Conservation (phyloP, 331 rosid species). For the Pyracantha coccinea region DNA sequence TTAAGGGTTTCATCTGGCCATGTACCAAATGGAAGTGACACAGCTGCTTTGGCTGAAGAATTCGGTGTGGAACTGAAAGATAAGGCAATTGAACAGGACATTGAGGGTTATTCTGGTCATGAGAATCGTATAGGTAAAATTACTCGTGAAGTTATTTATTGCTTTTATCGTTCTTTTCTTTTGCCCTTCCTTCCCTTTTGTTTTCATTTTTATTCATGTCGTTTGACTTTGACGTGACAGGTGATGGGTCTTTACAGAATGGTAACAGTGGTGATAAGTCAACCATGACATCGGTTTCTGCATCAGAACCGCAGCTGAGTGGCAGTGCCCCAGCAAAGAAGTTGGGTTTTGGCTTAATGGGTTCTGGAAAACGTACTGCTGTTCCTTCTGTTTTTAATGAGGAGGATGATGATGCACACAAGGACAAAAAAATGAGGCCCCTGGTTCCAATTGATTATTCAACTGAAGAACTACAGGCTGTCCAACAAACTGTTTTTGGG, state of each 20-base stretch:
- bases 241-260: slow-evolving; percentile 44
- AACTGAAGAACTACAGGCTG: slow-evolving; percentile 92
- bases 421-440: slow-evolving; percentile 97
- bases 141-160: not conserved
- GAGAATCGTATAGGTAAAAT: slow-evolving; percentile 48
- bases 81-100: slow-evolving; percentile 31
- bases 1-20: slow-evolving; percentile 41
- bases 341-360: slow-evolving; percentile 92
- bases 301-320: slow-evolving; percentile 49
- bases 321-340: slow-evolving; percentile 68
- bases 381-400: slow-evolving; percentile 88
- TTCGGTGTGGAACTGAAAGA: slow-evolving; percentile 35
- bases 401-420: slow-evolving; percentile 93
- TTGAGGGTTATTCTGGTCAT: slow-evolving; percentile 30
- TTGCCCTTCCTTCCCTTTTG: not conserved
- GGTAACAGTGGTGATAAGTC: slow-evolving; percentile 44
- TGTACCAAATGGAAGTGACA: slow-evolving; percentile 29
- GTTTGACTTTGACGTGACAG: slow-evolving; percentile 32
- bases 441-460: slow-evolving; percentile 97
- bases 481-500: slow-evolving; percentile 56
- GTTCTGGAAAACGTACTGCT: slow-evolving; percentile 90
- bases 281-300: slow-evolving; percentile 30
- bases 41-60: slow-evolving; percentile 31
- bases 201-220: slow-evolving; percentile 13
- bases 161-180: not conserved